phyloP scores from a whole-genome alignment of 345 rosid species.

The Luvunga scandens region DNA sequence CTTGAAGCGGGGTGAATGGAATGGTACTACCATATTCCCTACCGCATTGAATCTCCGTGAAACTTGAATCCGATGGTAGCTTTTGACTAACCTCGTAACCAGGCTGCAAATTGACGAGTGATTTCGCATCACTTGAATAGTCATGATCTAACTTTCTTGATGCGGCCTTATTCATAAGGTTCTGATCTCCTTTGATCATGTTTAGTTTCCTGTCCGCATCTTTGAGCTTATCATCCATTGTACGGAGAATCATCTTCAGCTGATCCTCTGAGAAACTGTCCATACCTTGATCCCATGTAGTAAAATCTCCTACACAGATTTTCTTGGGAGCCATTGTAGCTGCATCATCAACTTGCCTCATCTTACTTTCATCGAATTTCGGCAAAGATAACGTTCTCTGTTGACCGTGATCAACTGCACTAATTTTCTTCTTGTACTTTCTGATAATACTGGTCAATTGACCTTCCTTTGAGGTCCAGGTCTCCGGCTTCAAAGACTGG shows the following conservation, averaged over 20 bases:
- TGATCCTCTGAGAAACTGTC: constrained; percentile 7
- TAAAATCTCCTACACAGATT: background rate
- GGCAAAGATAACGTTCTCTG: background rate
- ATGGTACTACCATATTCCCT: background rate
- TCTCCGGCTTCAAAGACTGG: background rate
- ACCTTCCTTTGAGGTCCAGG: background rate
- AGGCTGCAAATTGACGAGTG: background rate
- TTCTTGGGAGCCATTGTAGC: background rate
- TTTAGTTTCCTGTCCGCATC: background rate
- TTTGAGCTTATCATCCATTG: background rate
- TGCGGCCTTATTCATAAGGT: background rate
- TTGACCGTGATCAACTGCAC: background rate
- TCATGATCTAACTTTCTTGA: background rate
- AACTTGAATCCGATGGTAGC: background rate
- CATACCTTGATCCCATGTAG: constrained; percentile 2
- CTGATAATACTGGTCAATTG: background rate
- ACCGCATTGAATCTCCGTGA: background rate
- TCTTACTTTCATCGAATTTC: background rate
- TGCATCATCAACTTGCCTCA: background rate
- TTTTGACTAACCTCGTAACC: background rate
- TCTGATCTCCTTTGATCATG: background rate
- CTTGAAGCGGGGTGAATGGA: background rate
- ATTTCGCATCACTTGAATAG: background rate
- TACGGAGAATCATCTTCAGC: background rate
- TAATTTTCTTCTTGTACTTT: background rate